Percentiles rank a stretch among this genome's conserved stretches.
Evolutionary conservation across 176 grass and related monocot genomes (phyloP).

Genomic region (Oryza australiensis): DNA sequence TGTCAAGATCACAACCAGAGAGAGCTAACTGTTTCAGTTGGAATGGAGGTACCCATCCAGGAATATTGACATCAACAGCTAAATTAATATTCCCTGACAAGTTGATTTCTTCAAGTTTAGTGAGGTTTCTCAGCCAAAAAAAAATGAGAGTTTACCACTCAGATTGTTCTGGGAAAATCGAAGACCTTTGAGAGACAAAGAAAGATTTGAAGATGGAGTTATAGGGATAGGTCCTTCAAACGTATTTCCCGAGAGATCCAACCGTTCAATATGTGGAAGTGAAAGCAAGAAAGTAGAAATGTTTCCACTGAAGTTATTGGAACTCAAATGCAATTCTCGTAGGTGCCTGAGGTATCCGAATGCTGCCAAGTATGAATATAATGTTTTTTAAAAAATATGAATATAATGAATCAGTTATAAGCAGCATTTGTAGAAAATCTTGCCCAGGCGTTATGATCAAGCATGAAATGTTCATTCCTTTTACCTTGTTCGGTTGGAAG

Average conservation of each 20-base stretch:
- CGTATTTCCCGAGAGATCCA: neutral
- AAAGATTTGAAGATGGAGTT: neutral
- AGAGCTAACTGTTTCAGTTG: neutral
- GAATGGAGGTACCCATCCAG: neutral
- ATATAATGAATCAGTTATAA: neutral
- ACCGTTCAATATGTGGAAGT: neutral
- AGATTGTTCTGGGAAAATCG: neutral
- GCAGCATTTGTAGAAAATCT: too few relatives aligned
- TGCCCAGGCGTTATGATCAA: neutral
- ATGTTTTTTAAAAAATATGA: neutral
- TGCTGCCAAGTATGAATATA: neutral
- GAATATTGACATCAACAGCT: neutral
- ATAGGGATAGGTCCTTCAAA: constrained; percentile 34
- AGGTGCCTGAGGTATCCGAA: neutral
- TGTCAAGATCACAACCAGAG: neutral
- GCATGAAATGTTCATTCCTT: neutral
- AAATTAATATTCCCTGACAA: neutral
- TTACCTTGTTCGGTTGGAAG: constrained; percentile 4
- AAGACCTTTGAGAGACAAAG: neutral
- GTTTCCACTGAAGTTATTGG: neutral
- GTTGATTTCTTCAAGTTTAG: neutral
- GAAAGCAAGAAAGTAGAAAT: neutral
- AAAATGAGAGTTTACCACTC: neutral
- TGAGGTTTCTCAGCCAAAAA: neutral
- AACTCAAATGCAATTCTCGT: constrained; percentile 8